Base-by-base conservation (phyloP, 2,329 filamentous ascomycete species). In the Cladosporium oxysporum region DNA sequence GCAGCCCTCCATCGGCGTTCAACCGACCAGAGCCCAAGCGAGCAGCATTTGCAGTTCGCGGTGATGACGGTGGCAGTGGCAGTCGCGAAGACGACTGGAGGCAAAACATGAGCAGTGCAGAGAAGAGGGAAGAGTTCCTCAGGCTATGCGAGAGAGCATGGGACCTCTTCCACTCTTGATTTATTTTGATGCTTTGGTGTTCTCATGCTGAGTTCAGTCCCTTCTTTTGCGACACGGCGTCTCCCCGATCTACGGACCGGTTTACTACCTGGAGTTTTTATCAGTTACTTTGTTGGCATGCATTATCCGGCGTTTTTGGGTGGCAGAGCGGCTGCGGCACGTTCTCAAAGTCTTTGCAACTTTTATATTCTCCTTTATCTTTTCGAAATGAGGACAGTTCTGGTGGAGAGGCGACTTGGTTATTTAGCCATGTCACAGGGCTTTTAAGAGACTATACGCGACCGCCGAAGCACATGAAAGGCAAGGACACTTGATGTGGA, bases 71-170 rank as follows among this genome's bases (percentile, higher is more conserved):
- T 5, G 66, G 52, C 66, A 71, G 63, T 21, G 63, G 31, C 55
- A 52, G 65, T 41, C 64, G 66, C 37, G 70, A 72, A 55, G 68
- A 70, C n/a, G 75, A 76, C 58, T 76, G 81, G 91, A 68, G 93
- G 95, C 75, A 93, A 88, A 70, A 92, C 91, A 8, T 93, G 95
- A 72, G 92, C 89, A 6, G 90, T 92, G 77, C 85, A 87, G 72
- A 89, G 87, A 98, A 98, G 87, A 93, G 93, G 76, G 93, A 97
- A 52, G 92, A 97, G 77, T 99, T 99, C 75, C 82, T 99, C 69
- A 83, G 86, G 65, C 82, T 98, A 59, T 97, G 94, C 77, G 88
- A 92, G 71, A 85, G 92, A 74, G 95, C 95, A 10, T 99, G 95
- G 95, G 95, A 99, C 81, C 80, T 99, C 31, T 97, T 98, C 79